Percentiles rank a stretch among this genome's conserved stretches.
Conservation (phyloP, 768 basidiomycete genomes). For the Mycena crocata region DNA sequence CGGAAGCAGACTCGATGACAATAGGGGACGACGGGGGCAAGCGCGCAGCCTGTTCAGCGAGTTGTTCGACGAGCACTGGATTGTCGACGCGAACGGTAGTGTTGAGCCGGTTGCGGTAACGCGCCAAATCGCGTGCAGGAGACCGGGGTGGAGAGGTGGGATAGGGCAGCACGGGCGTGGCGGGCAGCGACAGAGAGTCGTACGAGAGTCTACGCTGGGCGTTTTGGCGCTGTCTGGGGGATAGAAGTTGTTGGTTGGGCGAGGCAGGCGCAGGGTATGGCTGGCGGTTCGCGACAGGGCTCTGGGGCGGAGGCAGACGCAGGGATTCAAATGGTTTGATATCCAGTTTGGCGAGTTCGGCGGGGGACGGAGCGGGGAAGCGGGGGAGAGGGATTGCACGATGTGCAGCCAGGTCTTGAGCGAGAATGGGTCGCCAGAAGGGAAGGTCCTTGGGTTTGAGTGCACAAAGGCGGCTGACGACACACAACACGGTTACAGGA, state of each 20-base stretch:
- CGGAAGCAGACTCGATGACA: not conserved
- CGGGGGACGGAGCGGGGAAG: constrained; percentile 5
- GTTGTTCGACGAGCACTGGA: not conserved
- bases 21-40: not conserved
- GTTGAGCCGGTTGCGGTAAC: not conserved
- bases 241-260: constrained; percentile 23
- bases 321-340: constrained; percentile 1
- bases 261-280: constrained; percentile 8
- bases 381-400: constrained; percentile 8
- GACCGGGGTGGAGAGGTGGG: constrained; percentile 16
- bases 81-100: not conserved
- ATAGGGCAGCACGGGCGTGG: not conserved
- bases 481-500: not conserved
- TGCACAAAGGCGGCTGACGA: not conserved
- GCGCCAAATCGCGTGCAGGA: not conserved
- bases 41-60: no score
- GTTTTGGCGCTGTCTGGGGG: constrained; percentile 21
- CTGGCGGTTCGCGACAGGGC: constrained; percentile 1
- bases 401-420: not conserved
- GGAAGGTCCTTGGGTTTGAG: not conserved
- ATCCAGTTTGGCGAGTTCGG: constrained; percentile 1
- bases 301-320: not conserved
- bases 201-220: constrained; percentile 17
- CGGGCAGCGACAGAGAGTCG: constrained; percentile 10
- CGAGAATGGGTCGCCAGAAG: constrained; percentile 13